These are phyloP conservation scores for Blastocystis sp. DNA, from an alignment of 352 stramenopile genomes.

Conservation along the genomic window DNA sequence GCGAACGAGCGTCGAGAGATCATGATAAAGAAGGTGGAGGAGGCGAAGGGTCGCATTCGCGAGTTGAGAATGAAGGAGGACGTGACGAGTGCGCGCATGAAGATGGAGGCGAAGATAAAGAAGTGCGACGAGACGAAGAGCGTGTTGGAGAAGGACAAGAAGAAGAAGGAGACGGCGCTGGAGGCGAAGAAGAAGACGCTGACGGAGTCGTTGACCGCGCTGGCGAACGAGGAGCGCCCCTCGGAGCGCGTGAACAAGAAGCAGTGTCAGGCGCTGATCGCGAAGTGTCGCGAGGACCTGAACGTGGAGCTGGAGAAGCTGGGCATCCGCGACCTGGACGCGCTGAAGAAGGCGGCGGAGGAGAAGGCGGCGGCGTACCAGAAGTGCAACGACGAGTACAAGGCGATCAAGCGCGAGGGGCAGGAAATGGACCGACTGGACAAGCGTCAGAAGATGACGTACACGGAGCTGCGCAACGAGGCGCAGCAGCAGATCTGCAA, in stretches of 20 bases:
- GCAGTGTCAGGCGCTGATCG: constrained; percentile 76
- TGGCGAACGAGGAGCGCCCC: constrained; percentile 72
- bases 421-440: constrained; percentile 75
- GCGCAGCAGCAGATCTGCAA: constrained; percentile 45
- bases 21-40: neutral
- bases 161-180: constrained; percentile 76
- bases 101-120: constrained; percentile 76
- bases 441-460: constrained; percentile 64
- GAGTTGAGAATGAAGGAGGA: neutral
- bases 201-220: constrained; percentile 74
- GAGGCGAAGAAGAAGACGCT: constrained; percentile 74
- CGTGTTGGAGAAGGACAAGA: constrained; percentile 53
- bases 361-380: constrained; percentile 71
- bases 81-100: neutral
- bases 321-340: constrained; percentile 47
- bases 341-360: neutral
- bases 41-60: neutral
- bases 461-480: constrained; percentile 79
- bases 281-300: constrained; percentile 77
- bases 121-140: constrained; percentile 76
- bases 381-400: constrained; percentile 28
- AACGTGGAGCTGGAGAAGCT: constrained; percentile 59
- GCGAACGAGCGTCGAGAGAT: neutral
- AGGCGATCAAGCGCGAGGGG: constrained; percentile 78
- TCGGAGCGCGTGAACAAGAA: constrained; percentile 78